phyloP scores from a whole-genome alignment of 257 asterid species.

The Penstemon eatonii region DNA sequence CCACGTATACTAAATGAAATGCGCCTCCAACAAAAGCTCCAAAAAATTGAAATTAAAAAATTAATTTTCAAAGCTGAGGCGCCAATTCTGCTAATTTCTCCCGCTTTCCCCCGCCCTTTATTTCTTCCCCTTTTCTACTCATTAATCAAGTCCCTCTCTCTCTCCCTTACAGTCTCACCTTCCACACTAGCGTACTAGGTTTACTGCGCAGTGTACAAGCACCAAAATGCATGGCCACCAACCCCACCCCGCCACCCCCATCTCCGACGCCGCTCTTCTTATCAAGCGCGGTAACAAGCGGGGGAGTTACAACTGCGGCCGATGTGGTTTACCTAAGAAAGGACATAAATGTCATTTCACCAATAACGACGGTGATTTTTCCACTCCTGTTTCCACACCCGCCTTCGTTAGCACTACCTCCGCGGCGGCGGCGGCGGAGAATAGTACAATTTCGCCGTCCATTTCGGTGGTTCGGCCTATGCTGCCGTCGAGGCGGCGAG shows the following conservation, averaged over 20 bases:
- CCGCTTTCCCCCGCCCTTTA: constrained; percentile 64
- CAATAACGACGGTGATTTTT: constrained; percentile 15
- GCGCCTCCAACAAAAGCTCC: not conserved
- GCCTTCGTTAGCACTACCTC: not conserved
- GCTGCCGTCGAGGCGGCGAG: constrained; percentile 40
- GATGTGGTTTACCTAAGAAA: constrained; percentile 85
- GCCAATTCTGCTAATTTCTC: constrained; percentile 57
- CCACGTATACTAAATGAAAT: no score
- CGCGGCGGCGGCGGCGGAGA: not conserved
- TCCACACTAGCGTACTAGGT: no score
- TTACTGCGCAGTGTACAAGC: not conserved
- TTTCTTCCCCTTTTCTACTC: constrained; percentile 28
- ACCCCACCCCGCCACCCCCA: constrained; percentile 79
- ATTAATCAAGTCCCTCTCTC: not conserved
- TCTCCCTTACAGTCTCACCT: not conserved
- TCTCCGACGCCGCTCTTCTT: constrained; percentile 50
- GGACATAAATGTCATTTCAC: constrained; percentile 63
- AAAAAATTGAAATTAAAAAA: not conserved
- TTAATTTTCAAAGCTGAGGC: constrained; percentile 46
- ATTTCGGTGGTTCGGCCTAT: constrained; percentile 32
- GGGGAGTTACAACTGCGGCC: constrained; percentile 87
- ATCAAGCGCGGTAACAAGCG: constrained; percentile 62
- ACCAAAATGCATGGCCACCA: constrained; percentile 57
- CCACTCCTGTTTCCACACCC: constrained; percentile 38
- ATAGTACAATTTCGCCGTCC: constrained; percentile 29